Evolutionary conservation across 768 basidiomycete species (phyloP).

Genomic region (Rhodocollybia butyracea): DNA sequence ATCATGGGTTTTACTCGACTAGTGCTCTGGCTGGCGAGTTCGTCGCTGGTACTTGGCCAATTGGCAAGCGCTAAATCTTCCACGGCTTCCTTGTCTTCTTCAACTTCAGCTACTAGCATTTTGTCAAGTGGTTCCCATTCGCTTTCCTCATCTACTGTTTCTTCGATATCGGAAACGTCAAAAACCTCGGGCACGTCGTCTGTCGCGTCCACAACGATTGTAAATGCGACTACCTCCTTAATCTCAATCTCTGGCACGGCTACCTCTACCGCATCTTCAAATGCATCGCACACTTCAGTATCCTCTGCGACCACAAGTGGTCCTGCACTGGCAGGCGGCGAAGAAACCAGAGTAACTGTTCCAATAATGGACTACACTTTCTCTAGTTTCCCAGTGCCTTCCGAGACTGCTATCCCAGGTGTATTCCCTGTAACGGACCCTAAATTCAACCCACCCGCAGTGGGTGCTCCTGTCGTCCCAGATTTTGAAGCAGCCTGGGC

Average conservation of each 20-base stretch:
- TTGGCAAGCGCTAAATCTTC: neutral
- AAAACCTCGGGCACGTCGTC: neutral
- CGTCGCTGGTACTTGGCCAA: neutral
- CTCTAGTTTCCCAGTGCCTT: slow-evolving; percentile 60
- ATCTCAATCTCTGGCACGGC: neutral
- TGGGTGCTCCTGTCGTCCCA: slow-evolving; percentile 35
- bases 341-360: slow-evolving; percentile 19
- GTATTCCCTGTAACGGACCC: slow-evolving; percentile 57
- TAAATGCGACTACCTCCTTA: neutral
- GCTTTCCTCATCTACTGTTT: neutral
- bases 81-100: neutral
- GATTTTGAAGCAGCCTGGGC: slow-evolving; percentile 55
- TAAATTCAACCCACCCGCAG: slow-evolving; percentile 52
- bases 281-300: neutral
- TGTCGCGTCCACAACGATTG: neutral
- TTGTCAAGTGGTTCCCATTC: neutral
- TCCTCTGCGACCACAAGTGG: neutral
- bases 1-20: neutral
- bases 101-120: neutral
- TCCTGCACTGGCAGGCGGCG: too few relatives aligned
- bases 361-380: slow-evolving; percentile 45
- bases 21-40: neutral
- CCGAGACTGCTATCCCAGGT: slow-evolving; percentile 47
- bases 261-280: neutral
- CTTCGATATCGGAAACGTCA: neutral